These are phyloP conservation scores for Teratosphaeriaceae sp. DNA, from an alignment of 2,329 filamentous ascomycete species.

Conservation along the genomic window DNA sequence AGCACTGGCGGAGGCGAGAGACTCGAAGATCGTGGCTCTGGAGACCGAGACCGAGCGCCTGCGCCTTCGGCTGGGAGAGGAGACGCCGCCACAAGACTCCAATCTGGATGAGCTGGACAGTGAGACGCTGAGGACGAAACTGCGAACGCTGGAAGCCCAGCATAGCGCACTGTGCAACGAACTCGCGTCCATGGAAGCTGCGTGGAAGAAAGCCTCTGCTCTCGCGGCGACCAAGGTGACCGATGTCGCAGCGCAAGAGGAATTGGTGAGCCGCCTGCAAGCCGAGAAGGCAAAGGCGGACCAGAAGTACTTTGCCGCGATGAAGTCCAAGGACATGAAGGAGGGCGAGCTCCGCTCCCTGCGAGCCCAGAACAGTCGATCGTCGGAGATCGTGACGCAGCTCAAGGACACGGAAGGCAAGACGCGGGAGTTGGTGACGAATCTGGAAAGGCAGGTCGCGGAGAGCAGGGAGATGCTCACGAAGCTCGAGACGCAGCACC, in stretches of 20 bases:
- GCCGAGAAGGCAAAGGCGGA: conserved; percentile 95
- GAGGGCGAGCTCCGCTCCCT: conserved; percentile 73
- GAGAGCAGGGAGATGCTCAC: conserved; percentile 75
- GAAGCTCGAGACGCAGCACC: conserved; percentile 64
- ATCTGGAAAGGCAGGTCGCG: conserved; percentile 83
- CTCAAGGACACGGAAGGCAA: conserved; percentile 84
- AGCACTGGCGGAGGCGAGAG: conserved; percentile 71
- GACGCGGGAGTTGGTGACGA: conserved; percentile 67
- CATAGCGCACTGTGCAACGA: conserved; percentile 82
- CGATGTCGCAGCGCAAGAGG: conserved; percentile 69
- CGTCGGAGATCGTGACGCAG: conserved; percentile 86
- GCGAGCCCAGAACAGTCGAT: conserved; percentile 78
- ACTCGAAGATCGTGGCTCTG: conserved; percentile 71
- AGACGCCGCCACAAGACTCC: conserved; percentile 24
- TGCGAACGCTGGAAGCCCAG: conserved; percentile 68
- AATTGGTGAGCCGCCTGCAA: conserved; percentile 64
- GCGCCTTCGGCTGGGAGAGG: conserved; percentile 48
- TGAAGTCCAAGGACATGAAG: conserved; percentile 85
- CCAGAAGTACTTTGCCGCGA: conserved; percentile 94
- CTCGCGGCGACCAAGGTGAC: conserved; percentile 81
- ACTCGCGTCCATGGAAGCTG: conserved; percentile 79
- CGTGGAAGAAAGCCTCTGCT: conserved; percentile 82
- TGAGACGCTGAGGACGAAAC: conserved; percentile 68
- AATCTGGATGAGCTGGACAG: conserved; percentile 51
- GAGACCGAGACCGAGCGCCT: conserved; percentile 78